These are phyloP conservation scores for Arabidopsis lyrata DNA, from an alignment of 441 rosid species.

Conservation along the genomic window DNA sequence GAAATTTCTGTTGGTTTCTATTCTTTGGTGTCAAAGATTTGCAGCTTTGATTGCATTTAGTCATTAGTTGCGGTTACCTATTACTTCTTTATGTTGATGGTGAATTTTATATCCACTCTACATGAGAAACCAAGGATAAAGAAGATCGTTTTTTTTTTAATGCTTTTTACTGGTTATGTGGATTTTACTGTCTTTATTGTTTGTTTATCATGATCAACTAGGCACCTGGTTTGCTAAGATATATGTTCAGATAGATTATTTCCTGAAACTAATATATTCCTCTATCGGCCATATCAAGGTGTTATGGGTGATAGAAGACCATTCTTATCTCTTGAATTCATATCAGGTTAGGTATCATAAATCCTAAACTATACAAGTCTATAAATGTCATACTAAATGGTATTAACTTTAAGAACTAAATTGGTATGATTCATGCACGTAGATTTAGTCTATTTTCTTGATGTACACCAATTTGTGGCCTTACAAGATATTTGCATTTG, in stretches of 20 bases:
- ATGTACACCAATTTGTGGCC: neutral
- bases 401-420: neutral
- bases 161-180: no score
- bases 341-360: neutral
- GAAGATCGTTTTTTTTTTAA: no score
- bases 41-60: neutral
- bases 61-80: neutral
- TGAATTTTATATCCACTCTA: no score
- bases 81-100: neutral
- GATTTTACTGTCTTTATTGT: neutral
- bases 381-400: neutral
- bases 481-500: constrained; percentile 6
- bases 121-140: neutral
- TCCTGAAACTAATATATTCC: neutral
- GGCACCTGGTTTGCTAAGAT: neutral
- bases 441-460: neutral
- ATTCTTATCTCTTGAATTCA: neutral
- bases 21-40: neutral
- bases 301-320: neutral
- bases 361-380: neutral
- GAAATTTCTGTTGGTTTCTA: neutral
- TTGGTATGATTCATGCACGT: neutral
- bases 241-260: neutral
- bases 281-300: neutral
- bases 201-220: neutral